Base-by-base conservation (phyloP, 371 early-diverging fungal genomes). In the Actinomortierella wolfii region DNA sequence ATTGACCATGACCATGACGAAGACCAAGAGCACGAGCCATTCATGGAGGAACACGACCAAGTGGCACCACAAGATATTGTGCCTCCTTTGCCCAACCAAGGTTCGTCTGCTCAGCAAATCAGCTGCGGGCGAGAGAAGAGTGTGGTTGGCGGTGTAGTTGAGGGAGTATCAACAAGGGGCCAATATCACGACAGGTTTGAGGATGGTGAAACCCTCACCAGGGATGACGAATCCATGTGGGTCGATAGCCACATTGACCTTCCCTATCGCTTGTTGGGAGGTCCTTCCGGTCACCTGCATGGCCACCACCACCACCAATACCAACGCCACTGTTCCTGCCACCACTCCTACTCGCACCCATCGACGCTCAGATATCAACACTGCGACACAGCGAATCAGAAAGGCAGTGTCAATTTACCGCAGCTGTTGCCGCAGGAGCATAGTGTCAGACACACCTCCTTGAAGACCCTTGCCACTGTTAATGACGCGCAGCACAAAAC, bases 401-500 rank as follows among this genome's bases (percentile, higher is more conserved):
- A 11, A 34, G 34, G 34, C 34, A 11, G 34, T 34, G 34, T n/a
- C 21, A 21, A 23, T 28, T 44, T 39, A 39, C 61, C 54, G 21
- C 54, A 54, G n/a, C 25, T 51, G 43, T 45, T 45, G 45, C 54
- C 64, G 41, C 57, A 57, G 45, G 47, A 52, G 23, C 52, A 57
- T 17, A 48, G 40, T 57, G 57, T 56, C 24, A 56, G 47, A 41
- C 57, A 57, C 41, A 52, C 56, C 46, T 43, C n/a, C 28, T 29
- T 40, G 41, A 45, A 23, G 44, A 50, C 43, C 45, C 15, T 20
- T 24, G n/a, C n/a, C 15, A 14, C 14, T 26, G 25, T 20, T 29
- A 28, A 26, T 28, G 26, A 55, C 29, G n/a, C 45, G 24, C 45
- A 55, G 18, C 41, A 29, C 39, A 17, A 34, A 49, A 15, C 57